phyloP scores from a whole-genome alignment of 148 eudicot genomes.

The Oxyria digyna region DNA sequence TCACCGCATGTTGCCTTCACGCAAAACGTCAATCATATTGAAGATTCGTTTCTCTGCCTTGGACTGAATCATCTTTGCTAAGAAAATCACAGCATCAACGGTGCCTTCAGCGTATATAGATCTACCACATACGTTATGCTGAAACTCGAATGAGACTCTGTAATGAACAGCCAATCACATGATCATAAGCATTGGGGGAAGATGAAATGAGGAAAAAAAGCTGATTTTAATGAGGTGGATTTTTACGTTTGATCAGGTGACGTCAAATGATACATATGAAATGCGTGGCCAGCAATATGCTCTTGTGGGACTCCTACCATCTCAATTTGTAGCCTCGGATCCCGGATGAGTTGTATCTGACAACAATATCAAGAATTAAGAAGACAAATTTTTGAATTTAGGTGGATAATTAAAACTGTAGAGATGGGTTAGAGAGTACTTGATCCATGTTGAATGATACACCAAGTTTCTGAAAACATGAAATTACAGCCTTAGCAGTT shows the following conservation, averaged over 20 bases:
- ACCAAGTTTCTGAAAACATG: slow-evolving; percentile 87
- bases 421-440: slow-evolving; percentile 22
- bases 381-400: no score
- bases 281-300: slow-evolving; percentile 78
- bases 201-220: neutral
- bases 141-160: slow-evolving; percentile 91
- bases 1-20: slow-evolving; percentile 55
- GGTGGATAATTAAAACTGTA: neutral
- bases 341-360: slow-evolving; percentile 63
- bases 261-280: slow-evolving; percentile 74
- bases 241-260: slow-evolving; percentile 88
- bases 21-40: slow-evolving; percentile 60
- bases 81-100: slow-evolving; percentile 77
- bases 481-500: slow-evolving; percentile 93
- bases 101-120: slow-evolving; percentile 96
- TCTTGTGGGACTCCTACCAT: slow-evolving; percentile 93
- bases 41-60: slow-evolving; percentile 64
- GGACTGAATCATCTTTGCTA: slow-evolving; percentile 68
- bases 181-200: neutral
- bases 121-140: slow-evolving; percentile 94
- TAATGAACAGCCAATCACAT: slow-evolving; percentile 8
- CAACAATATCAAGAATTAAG: neutral
- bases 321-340: slow-evolving; percentile 62
- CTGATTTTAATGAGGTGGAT: neutral
- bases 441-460: slow-evolving; percentile 58